Conservation (phyloP, 495 filamentous ascomycete species). For the Penicillium pulvis region DNA sequence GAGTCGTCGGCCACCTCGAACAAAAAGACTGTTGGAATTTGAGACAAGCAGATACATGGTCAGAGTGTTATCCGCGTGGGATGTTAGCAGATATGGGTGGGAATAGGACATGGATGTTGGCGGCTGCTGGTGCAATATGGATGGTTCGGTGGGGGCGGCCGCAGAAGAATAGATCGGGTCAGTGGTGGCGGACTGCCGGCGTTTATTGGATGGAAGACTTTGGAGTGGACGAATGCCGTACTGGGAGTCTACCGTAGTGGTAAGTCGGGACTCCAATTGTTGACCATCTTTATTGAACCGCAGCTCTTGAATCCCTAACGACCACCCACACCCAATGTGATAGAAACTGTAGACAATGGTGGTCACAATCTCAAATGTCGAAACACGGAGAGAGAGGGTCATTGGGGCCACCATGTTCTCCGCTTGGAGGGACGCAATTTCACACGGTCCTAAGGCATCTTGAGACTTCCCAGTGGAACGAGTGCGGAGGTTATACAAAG, state of each 20-base stretch:
- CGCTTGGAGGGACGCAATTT: slow-evolving; percentile 81
- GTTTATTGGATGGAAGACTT: slow-evolving; percentile 38
- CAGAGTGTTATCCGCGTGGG: slow-evolving; percentile 89
- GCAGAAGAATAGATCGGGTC: not conserved
- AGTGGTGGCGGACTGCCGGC: slow-evolving; percentile 19
- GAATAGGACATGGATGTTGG: slow-evolving; percentile 83
- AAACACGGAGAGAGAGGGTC: slow-evolving; percentile 72
- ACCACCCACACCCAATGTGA: slow-evolving; percentile 70
- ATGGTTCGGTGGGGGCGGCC: slow-evolving; percentile 18
- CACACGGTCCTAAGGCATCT: slow-evolving; percentile 44
- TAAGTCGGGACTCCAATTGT: slow-evolving; percentile 58
- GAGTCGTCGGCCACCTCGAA: slow-evolving; percentile 74
- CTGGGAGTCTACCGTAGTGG: slow-evolving; percentile 48
- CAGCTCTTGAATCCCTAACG: slow-evolving; percentile 86
- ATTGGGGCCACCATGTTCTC: slow-evolving; percentile 78
- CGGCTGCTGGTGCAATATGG: slow-evolving; percentile 41
- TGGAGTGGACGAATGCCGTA: slow-evolving; percentile 40
- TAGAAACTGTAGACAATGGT: slow-evolving; percentile 79
- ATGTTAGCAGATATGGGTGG: slow-evolving; percentile 88
- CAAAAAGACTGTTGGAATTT: slow-evolving; percentile 61
- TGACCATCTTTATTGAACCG: slow-evolving; percentile 58
- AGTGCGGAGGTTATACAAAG: slow-evolving; percentile 65
- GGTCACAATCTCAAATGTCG: slow-evolving; percentile 61
- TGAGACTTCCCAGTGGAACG: not conserved
- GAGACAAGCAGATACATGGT: slow-evolving; percentile 85